Percentiles rank a stretch among this genome's conserved stretches.
Evolutionary conservation across 208 protist species (phyloP).

Genomic region (Trypanosoma rangeli): DNA sequence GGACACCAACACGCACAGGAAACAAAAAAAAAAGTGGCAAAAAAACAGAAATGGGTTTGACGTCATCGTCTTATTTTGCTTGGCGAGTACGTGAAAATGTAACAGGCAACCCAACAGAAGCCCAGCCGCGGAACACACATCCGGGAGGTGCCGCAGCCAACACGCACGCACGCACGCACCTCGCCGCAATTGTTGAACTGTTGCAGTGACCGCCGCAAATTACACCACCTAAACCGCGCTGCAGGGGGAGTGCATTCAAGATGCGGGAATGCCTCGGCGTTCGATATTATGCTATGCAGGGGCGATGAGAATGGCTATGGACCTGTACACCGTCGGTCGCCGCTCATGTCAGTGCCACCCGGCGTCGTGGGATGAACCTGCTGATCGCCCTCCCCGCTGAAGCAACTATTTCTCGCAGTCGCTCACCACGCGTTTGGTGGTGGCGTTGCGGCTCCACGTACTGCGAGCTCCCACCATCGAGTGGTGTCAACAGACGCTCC

Average conservation of each 20-base stretch:
- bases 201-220: background rate
- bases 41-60: background rate
- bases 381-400: constrained; percentile 11
- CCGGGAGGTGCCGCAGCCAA: background rate
- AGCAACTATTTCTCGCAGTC: constrained; percentile 4
- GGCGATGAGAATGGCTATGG: background rate
- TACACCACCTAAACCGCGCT: background rate
- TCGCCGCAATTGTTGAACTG: background rate
- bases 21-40: background rate
- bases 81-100: background rate
- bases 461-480: constrained; percentile 22
- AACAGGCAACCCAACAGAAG: background rate
- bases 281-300: background rate
- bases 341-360: constrained; percentile 12
- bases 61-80: no score
- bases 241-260: background rate
- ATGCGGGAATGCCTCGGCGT: background rate
- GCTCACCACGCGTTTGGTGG: background rate
- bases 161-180: background rate
- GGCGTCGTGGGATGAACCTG: background rate
- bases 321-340: background rate
- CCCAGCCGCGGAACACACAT: background rate
- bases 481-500: constrained; percentile 40
- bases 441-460: background rate
- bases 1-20: background rate